Base-by-base conservation (phyloP, 2,329 filamentous ascomycete species). In the Epichloe glyceriae region DNA sequence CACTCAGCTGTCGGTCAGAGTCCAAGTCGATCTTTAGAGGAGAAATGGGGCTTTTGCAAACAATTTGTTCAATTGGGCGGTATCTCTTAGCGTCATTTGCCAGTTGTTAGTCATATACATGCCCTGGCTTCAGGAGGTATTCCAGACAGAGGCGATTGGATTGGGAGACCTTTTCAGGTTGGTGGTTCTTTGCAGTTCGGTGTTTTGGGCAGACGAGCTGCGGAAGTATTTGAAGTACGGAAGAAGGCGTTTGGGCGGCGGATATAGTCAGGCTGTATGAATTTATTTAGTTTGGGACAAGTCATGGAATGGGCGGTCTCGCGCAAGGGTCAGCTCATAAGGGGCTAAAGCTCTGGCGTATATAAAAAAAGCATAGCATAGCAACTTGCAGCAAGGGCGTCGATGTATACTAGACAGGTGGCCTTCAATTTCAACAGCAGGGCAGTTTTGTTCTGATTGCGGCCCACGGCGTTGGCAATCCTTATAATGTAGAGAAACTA, bases 41-140 rank as follows among this genome's bases (percentile, higher is more conserved):
- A 40, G 90, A 98, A 64, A 76, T 95, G 47, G 81, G 85, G 8
- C 66, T 95, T 12, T 93, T 52, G 82, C 83, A 8, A 98, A 98
- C 64, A 85, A 82, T 53, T 85, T 98, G 69, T 98, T 98, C 72
- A 97, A 97, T 68, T 95, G 91, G 74, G 90, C 93, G 0, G 93
- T 98, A 2, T 78, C 85, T 8, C 82, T 93, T 22, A 91, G 86
- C 63, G 67, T 98, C 46, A 70, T 86, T 5, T 93, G 93, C 2
- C 93, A 98, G 68, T 71, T 90, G 44, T 77, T 91, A 55, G 94
- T 98, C 51, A 88, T 98, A 50, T 98, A 97, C 67, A 83, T 97
- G 56, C 93, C 93, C 10, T 90, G 89, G 71, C 72, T 98, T 59
- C 93, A 98, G 69, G 80, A 86, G 49, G 83, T 97, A 5, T 98